phyloP scores from a whole-genome alignment of 441 rosid species.

The Raphanus hybrid region DNA sequence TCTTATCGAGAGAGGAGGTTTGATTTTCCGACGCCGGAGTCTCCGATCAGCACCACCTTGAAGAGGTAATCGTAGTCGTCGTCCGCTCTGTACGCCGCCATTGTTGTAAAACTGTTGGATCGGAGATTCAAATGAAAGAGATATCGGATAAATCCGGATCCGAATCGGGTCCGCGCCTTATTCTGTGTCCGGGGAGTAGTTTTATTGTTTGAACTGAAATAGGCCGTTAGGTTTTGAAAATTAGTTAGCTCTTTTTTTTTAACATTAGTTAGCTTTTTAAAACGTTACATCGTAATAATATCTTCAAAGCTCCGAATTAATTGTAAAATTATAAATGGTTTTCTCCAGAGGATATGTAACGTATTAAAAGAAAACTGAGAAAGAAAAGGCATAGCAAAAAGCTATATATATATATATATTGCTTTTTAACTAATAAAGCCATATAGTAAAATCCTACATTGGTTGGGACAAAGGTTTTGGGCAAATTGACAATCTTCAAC shows the following conservation, averaged over 20 bases:
- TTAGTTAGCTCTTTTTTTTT: background rate
- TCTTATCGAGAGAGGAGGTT: slow-evolving; percentile 66
- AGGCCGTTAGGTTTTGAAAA: background rate
- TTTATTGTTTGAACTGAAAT: background rate
- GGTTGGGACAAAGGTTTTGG: too few relatives aligned
- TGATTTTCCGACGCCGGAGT: slow-evolving; percentile 78
- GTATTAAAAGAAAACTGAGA: too few relatives aligned
- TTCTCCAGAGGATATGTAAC: background rate
- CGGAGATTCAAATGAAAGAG: background rate
- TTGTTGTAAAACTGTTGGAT: slow-evolving; percentile 6
- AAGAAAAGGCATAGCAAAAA: too few relatives aligned
- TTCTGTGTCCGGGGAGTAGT: background rate
- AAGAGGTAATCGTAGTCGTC: slow-evolving; percentile 77
- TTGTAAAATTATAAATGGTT: background rate
- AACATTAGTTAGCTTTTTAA: background rate
- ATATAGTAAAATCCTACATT: too few relatives aligned
- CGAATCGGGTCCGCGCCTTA: background rate
- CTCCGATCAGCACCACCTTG: slow-evolving; percentile 73
- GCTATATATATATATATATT: too few relatives aligned
- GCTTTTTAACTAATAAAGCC: too few relatives aligned
- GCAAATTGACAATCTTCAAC: too few relatives aligned
- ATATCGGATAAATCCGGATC: background rate
- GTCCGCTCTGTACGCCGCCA: slow-evolving; percentile 72
- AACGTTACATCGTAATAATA: background rate
- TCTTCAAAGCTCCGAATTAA: background rate